These are phyloP conservation scores for Entomortierella parvispora DNA, from an alignment of 192 early-diverging fungal species.

Conservation along the genomic window DNA sequence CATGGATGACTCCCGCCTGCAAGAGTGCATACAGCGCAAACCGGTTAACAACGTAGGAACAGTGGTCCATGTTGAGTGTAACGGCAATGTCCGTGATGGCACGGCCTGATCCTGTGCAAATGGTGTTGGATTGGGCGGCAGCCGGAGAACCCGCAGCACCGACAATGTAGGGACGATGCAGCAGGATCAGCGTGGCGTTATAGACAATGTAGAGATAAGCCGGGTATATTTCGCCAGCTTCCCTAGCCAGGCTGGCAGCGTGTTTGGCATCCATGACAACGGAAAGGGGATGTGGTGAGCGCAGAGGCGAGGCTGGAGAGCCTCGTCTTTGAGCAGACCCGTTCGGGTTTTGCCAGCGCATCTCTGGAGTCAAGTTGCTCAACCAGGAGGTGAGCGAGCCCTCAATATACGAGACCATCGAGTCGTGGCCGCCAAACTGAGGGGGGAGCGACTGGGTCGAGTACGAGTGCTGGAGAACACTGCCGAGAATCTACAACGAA, in stretches of 20 bases:
- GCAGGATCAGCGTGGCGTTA: conserved; percentile 54
- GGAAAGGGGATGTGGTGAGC: conserved; percentile 14
- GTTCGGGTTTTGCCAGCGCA: conserved; percentile 45
- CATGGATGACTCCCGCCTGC: conserved; percentile 47
- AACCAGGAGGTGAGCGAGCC: conserved; percentile 51
- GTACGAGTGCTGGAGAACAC: conserved; percentile 49
- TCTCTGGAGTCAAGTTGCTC: conserved; percentile 40
- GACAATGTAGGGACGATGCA: conserved; percentile 63
- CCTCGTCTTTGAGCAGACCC: conserved; percentile 3
- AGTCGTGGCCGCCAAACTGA: conserved; percentile 48
- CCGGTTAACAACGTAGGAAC: conserved; percentile 38
- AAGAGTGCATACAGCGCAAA: conserved; percentile 47
- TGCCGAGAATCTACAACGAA: conserved; percentile 30
- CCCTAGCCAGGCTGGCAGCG: conserved; percentile 11
- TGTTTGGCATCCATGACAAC: conserved; percentile 19
- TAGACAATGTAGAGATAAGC: conserved; percentile 52
- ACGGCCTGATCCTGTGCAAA: conserved; percentile 46
- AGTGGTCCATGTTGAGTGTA: conserved; percentile 28
- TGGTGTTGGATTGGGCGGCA: conserved; percentile 44
- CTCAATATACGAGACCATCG: conserved; percentile 47
- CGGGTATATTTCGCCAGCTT: conserved; percentile 37
- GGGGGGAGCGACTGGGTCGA: conserved; percentile 42
- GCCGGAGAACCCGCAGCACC: conserved; percentile 48
- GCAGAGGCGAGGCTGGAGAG: conserved; percentile 18
- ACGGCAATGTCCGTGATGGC: conserved; percentile 50